A percentile compares a stretch with the other conserved stretches of the same genome.
These are phyloP conservation scores for Saccharomyces hybrid DNA, from an alignment of 1,139 yeast species.

Conservation along the genomic window DNA sequence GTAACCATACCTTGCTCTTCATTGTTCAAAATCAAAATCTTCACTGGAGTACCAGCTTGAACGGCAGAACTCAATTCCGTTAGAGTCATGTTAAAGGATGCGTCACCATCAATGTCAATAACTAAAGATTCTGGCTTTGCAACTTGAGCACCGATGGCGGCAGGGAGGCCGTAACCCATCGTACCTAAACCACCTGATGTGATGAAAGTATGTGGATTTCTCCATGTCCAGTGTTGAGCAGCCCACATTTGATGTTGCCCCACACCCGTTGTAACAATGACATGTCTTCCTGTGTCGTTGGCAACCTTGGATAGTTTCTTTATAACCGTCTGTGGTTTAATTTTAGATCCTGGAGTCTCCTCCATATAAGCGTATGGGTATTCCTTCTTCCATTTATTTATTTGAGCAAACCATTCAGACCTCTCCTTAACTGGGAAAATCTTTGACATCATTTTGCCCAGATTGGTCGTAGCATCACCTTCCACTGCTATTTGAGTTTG, in stretches of 20 bases:
- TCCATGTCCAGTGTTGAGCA: conserved; percentile 95
- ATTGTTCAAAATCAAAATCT: conserved; percentile 81
- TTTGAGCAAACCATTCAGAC: conserved; percentile 68
- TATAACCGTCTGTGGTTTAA: conserved; percentile 91
- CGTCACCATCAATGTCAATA: conserved; percentile 97
- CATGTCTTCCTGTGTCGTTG: conserved; percentile 55
- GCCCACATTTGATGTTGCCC: conserved; percentile 99
- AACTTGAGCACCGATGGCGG: conserved; percentile 97
- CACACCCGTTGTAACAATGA: conserved; percentile 92
- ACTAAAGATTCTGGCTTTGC: conserved; percentile 93
- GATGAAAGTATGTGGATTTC: conserved; percentile 81
- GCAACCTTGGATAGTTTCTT: conserved; percentile 71
- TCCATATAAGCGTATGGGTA: conserved; percentile 76
- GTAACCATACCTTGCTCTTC: conserved; percentile 99
- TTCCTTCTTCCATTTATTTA: conserved; percentile 75
- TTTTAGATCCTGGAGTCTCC: conserved; percentile 71
- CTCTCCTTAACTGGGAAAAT: conserved; percentile 57
- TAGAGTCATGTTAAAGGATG: conserved; percentile 94
- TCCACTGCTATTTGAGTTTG: conserved; percentile 96
- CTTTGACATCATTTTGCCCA: conserved; percentile 64
- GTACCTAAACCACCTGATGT: conserved; percentile 99
- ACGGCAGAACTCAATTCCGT: conserved; percentile 91
- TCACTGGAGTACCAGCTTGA: conserved; percentile 86
- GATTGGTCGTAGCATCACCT: conserved; percentile 85
- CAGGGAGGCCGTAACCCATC: conserved; percentile 96